Conservation (phyloP, 106 monocot genomes). For the Hemerocallis citrina region DNA sequence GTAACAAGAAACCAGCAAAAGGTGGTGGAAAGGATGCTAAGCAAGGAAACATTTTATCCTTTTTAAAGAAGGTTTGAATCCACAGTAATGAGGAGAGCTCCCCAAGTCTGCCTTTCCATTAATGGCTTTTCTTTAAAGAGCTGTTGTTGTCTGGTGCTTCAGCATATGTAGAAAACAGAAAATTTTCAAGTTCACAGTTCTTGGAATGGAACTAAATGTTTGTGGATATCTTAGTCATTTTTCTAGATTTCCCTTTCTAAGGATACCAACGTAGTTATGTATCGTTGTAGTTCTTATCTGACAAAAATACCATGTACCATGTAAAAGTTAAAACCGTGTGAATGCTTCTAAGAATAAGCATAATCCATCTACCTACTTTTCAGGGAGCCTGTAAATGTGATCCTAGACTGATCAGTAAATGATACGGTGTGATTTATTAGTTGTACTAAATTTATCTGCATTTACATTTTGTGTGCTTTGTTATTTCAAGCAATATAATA, state of each 20-base stretch:
- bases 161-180: too few relatives aligned
- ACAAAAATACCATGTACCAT: neutral
- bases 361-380: neutral
- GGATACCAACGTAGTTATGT: neutral
- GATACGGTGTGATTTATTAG: too few relatives aligned
- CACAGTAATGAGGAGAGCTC: too few relatives aligned
- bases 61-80: slow-evolving; percentile 72
- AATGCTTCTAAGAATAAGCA: neutral
- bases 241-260: neutral
- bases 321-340: neutral
- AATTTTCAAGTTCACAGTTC: neutral
- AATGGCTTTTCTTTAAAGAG: too few relatives aligned
- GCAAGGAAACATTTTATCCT: slow-evolving; percentile 85
- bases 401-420: neutral
- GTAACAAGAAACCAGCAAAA: slow-evolving; percentile 60
- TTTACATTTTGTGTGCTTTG: too few relatives aligned
- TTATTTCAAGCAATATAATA: too few relatives aligned
- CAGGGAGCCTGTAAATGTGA: neutral
- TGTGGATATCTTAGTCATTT: neutral
- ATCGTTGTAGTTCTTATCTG: neutral
- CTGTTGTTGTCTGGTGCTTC: too few relatives aligned
- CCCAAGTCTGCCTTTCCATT: too few relatives aligned
- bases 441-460: too few relatives aligned
- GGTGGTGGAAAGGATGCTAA: slow-evolving; percentile 58
- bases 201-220: neutral